A percentile compares a stretch with the other conserved stretches of the same genome.
These are phyloP conservation scores for Globisporangium nunn DNA, from an alignment of 352 stramenopile species.

Conservation along the genomic window DNA sequence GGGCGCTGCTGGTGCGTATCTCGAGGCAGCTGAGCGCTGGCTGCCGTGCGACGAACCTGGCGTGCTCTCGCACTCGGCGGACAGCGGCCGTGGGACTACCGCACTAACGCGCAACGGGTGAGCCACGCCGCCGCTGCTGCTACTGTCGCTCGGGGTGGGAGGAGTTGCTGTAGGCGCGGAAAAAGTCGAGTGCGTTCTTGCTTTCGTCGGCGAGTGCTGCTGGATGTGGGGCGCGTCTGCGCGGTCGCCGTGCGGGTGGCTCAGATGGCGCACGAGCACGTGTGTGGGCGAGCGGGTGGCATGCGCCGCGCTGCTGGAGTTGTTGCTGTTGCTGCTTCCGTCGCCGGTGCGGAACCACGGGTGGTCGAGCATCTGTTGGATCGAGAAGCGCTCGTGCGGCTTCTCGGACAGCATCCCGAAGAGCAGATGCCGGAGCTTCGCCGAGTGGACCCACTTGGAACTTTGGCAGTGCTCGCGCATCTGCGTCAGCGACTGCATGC, in stretches of 20 bases:
- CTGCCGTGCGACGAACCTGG: background rate
- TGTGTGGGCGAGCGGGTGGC: background rate
- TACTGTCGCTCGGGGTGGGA: conserved; percentile 1
- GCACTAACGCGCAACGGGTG: background rate
- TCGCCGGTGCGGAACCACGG: conserved; percentile 29
- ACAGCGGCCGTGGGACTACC: conserved; percentile 8
- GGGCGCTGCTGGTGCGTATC: background rate
- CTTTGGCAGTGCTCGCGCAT: conserved; percentile 28
- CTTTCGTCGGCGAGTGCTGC: conserved; percentile 3
- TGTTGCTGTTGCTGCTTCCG: background rate
- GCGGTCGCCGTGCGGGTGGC: background rate
- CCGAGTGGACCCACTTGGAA: conserved; percentile 38
- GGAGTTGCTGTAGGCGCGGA: conserved; percentile 4
- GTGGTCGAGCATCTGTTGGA: conserved; percentile 41
- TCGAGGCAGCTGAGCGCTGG: background rate
- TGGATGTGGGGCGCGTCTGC: background rate
- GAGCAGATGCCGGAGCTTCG: conserved; percentile 31
- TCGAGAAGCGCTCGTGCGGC: conserved; percentile 27
- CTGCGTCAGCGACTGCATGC: conserved; percentile 11
- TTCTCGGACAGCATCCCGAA: conserved; percentile 35
- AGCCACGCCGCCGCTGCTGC: background rate
- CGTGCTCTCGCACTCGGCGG: conserved; percentile 5
- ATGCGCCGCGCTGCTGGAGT: background rate
- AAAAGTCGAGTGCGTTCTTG: conserved; percentile 11
- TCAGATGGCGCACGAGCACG: conserved; percentile 7